Conservation (phyloP, 106 monocot species). For the Triglochin maritima region DNA sequence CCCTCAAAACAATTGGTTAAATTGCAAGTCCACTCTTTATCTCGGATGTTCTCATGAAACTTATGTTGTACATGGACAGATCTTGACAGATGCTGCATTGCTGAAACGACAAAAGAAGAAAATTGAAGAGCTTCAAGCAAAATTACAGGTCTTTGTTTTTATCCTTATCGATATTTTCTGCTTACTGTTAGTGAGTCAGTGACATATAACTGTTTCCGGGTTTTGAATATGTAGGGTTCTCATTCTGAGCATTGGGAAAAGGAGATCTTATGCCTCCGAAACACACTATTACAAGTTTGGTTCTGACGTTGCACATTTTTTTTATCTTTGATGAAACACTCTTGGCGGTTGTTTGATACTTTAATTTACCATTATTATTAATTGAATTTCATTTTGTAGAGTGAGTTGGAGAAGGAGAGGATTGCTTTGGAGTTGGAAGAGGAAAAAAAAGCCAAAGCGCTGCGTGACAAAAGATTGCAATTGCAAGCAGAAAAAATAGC, state of each 20-base stretch:
- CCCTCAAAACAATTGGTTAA: no score
- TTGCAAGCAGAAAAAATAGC: constrained; percentile 88
- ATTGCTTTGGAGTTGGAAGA: constrained; percentile 90
- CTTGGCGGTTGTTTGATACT: background rate
- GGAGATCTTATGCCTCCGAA: constrained; percentile 78
- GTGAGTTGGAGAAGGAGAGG: constrained; percentile 95
- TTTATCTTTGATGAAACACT: background rate
- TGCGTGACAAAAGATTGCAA: constrained; percentile 58
- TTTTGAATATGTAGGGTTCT: constrained; percentile 42
- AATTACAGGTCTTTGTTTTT: constrained; percentile 39
- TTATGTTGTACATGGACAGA: constrained; percentile 28
- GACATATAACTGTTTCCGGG: background rate
- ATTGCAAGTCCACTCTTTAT: background rate
- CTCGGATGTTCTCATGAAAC: background rate
- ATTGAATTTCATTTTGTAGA: constrained; percentile 26
- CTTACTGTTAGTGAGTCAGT: background rate
- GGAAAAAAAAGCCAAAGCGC: constrained; percentile 93
- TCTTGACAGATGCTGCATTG: constrained; percentile 92
- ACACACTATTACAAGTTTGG: constrained; percentile 73
- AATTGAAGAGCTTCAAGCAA: constrained; percentile 89
- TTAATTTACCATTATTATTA: constrained; percentile 1
- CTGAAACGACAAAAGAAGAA: constrained; percentile 83
- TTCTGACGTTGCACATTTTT: background rate
- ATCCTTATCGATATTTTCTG: background rate
- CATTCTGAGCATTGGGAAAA: constrained; percentile 91